Evolutionary conservation across 2,329 filamentous ascomycete genomes (phyloP).

Genomic region (Beauveria scarabaeidicola): DNA sequence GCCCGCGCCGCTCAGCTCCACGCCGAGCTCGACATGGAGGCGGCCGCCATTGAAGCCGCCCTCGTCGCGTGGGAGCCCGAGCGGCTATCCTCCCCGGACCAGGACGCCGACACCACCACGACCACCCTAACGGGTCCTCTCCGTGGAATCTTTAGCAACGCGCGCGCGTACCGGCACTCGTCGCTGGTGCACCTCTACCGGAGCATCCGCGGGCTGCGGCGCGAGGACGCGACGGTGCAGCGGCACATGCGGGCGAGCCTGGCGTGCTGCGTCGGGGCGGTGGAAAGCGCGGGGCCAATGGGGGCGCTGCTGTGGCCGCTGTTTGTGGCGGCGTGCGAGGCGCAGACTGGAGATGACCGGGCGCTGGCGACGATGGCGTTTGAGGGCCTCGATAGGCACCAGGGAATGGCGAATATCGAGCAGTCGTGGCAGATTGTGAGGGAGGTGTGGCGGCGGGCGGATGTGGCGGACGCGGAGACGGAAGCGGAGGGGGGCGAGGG

Average conservation of each 20-base stretch:
- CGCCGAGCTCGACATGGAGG: slow-evolving; percentile 41
- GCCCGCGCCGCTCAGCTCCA: slow-evolving; percentile 37
- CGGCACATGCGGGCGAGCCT: slow-evolving; percentile 42
- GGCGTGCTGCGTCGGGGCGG: slow-evolving; percentile 46
- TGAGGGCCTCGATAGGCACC: slow-evolving; percentile 42
- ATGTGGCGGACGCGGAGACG: slow-evolving; percentile 21
- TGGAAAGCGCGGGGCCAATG: slow-evolving; percentile 50
- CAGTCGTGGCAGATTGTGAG: slow-evolving; percentile 52
- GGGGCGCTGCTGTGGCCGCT: slow-evolving; percentile 56
- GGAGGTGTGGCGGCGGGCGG: slow-evolving; percentile 51
- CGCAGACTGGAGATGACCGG: slow-evolving; percentile 39
- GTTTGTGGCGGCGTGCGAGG: slow-evolving; percentile 56
- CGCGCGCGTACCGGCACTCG: slow-evolving; percentile 51
- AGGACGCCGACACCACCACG: not conserved
- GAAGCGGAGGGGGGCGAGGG: slow-evolving; percentile 13
- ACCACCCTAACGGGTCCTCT: slow-evolving; percentile 25
- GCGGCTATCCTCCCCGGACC: slow-evolving; percentile 24
- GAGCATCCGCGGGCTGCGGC: slow-evolving; percentile 40
- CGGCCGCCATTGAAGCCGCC: slow-evolving; percentile 46
- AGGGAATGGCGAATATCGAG: slow-evolving; percentile 58
- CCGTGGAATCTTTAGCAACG: slow-evolving; percentile 49
- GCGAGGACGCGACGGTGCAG: slow-evolving; percentile 43
- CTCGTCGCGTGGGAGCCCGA: slow-evolving; percentile 48
- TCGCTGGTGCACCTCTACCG: slow-evolving; percentile 51
- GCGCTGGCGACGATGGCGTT: slow-evolving; percentile 44